Base-by-base conservation (phyloP, 2,329 filamentous ascomycete genomes). In the Fusarium ambrosium region DNA sequence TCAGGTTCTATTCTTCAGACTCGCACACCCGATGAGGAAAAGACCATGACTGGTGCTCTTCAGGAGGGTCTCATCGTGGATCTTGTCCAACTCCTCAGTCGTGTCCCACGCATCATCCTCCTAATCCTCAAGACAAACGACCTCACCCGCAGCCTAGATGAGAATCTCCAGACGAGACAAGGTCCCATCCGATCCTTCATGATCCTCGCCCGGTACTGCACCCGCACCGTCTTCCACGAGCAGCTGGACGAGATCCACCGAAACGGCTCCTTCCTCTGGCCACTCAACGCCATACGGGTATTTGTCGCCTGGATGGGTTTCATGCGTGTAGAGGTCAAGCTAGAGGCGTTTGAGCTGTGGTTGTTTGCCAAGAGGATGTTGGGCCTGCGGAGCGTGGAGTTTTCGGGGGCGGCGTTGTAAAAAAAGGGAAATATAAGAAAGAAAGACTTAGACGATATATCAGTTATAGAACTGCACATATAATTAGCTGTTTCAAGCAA, bases 91-190 rank as follows among this genome's bases (percentile, higher is more conserved):
- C 87, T 99, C 75, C 90, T 99, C 6, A 94, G 95, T 58, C 91
- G 94, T 78, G 95, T 99, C 8, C 97, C 97, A 1, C 88, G 95
- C 53, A 94, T 99, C 74, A 98, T 99, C 64, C 88, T 99, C 14
- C 87, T 99, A 32, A 98, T 99, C 76, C 88, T 99, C 72, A 99
- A 99, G 86, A 99, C 97, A 3, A 99, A 99, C 82, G 97, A 99
- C 84, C 86, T 99, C 43, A 99, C 97, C 18, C 92, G 97, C 74
- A 97, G 93, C 78, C 89, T 99, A 20, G 97, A 99, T 81, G 97
- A 99, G 86, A 95, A 93, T 80, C 87, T 97, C 41, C 93, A 95
- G 65, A 97, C 94, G 0, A 88, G 89, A 8, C 89, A 90, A 71
- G 92, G 92, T 0, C 91, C 91, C 4, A 88, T 92, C 73, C 87